Base-by-base conservation (phyloP, 2,329 filamentous ascomycete genomes). In the Ascochyta lentis region DNA sequence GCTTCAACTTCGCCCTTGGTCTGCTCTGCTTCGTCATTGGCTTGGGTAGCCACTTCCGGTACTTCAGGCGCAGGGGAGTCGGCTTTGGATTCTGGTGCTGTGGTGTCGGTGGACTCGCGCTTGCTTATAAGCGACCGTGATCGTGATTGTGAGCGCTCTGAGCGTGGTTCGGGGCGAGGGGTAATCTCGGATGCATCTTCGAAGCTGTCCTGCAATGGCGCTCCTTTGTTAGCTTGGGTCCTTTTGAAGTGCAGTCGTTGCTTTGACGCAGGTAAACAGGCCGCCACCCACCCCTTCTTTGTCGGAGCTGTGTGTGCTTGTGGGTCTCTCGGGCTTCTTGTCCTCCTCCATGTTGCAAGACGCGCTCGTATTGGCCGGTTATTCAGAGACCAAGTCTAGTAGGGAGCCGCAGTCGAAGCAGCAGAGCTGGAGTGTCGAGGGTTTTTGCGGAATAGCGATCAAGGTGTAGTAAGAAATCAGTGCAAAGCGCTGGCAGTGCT, bases 131-230 rank as follows among this genome's bases (percentile, higher is more conserved):
- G 77, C 24, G 89, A 91, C 58, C 89, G 85, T 48, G 74, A 69
- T 45, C 69, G 67, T 50, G 69, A 63, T 49, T 39, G 64, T 47
- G 62, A 70, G 54, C 65, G 62, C 47, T 71, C 66, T 85, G 64
- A 71, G 59, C 64, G 73, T 61, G 75, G 80, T 69, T 68, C 64
- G 45, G 73, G 73, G 50, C 70, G 71, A 59, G 73, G 68, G 53
- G 69, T 75, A 56, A 82, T 84, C 75, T 91, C 89, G 65, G 86
- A 79, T 65, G 86, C 92, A 81, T 96, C 92, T 78, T 96, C 91
- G 70, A 96, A 96, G 15, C 84, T 85, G 68, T 93, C 89, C 88
- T 91, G 72, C 47, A 48, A 48, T 48, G 49, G 39, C 56, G 54
- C 52, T 49, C 19, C 23, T 23, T 12, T 24, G 48, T 67, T 47